Conservation (phyloP, 176 grass and related monocot genomes). For the Stipa capillata region DNA sequence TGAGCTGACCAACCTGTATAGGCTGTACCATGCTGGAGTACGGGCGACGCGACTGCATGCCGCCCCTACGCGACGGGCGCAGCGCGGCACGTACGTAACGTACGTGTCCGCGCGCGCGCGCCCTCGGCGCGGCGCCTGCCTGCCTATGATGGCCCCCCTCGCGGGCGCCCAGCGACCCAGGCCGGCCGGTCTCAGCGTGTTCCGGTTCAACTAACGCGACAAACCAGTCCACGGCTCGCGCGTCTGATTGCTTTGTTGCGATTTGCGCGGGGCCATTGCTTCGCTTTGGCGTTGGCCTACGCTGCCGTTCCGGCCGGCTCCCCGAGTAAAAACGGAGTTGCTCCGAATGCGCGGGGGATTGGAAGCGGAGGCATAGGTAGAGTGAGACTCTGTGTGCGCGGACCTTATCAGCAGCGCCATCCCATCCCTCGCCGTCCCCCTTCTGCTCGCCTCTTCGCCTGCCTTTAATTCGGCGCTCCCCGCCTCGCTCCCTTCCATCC, state of each 20-base stretch:
- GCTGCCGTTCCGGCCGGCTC: not conserved
- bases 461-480: constrained; percentile 36
- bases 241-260: no score
- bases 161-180: not conserved
- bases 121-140: not conserved
- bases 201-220: constrained; percentile 24
- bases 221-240: constrained; percentile 35
- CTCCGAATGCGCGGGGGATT: no score
- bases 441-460: not conserved
- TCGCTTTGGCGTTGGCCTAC: not conserved
- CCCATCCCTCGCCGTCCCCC: constrained; percentile 41
- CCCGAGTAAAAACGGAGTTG: constrained; percentile 38
- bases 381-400: no score
- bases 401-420: constrained; percentile 45
- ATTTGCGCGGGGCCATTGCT: not conserved
- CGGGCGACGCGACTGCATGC: not conserved
- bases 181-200: no score
- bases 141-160: not conserved
- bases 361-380: no score
- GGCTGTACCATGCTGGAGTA: no score
- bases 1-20: not conserved
- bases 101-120: not conserved
- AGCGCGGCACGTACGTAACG: not conserved
- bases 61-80: not conserved
- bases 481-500: no score